Evolutionary conservation across 192 early-diverging fungal species (phyloP).

Genomic region (Coemansia sp.): DNA sequence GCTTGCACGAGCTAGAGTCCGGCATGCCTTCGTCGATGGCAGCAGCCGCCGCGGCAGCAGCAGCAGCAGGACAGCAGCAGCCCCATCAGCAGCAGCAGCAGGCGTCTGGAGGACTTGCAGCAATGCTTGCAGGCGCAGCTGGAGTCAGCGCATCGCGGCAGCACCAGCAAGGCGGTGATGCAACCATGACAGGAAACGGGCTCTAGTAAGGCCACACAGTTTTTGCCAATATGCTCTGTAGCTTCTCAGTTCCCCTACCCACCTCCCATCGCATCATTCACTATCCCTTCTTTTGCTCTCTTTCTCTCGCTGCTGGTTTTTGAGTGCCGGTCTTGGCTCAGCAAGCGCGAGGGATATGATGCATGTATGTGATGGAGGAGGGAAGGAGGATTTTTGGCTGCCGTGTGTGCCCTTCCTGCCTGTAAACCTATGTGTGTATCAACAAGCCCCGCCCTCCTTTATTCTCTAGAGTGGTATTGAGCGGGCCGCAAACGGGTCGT

Average conservation of each 20-base stretch:
- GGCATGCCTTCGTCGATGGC: slow-evolving; percentile 39
- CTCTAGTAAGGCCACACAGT: slow-evolving; percentile 13
- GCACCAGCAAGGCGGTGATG: slow-evolving; percentile 13
- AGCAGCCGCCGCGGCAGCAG: neutral
- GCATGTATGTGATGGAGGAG: too few species aligned
- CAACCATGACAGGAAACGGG: slow-evolving; percentile 40
- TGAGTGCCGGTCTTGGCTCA: neutral
- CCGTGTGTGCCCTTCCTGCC: too few species aligned
- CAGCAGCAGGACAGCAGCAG: slow-evolving; percentile 16
- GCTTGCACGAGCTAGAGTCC: slow-evolving; percentile 73
- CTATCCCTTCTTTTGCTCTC: too few species aligned
- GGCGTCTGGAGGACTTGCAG: slow-evolving; percentile 42
- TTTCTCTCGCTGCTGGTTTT: neutral
- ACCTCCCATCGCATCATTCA: too few species aligned
- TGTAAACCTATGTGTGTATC: neutral
- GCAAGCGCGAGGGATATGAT: too few species aligned
- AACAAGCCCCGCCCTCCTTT: neutral
- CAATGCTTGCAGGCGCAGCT: slow-evolving; percentile 49
- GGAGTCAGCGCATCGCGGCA: slow-evolving; percentile 26
- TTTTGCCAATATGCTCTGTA: slow-evolving; percentile 1
- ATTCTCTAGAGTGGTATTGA: neutral
- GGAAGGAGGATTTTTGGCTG: too few species aligned
- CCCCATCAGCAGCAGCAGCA: slow-evolving; percentile 46
- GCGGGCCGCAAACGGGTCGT: neutral
- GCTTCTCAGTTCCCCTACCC: neutral